Evolutionary conservation across 164 flowering plant species (phyloP).

Genomic region (Dillenia suffruticosa): DNA sequence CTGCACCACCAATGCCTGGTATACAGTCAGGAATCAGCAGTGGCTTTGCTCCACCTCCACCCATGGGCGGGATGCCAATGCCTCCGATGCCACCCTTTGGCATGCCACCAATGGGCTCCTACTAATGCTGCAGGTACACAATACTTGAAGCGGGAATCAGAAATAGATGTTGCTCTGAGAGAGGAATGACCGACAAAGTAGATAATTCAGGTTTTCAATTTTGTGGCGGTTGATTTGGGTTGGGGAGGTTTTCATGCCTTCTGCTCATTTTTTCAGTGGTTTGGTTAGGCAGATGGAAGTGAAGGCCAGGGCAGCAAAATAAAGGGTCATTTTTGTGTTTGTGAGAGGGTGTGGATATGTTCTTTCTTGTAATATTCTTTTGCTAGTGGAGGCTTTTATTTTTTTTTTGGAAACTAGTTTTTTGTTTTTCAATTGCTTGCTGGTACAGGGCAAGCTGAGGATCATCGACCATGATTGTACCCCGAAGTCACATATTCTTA

Average conservation of each 20-base stretch:
- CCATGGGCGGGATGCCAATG: conserved; percentile 91
- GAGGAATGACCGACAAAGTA: conserved; percentile 1
- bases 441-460: too few relatives aligned
- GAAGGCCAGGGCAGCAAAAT: conserved; percentile 15
- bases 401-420: too few relatives aligned
- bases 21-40: conserved; percentile 60
- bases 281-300: conserved; percentile 10
- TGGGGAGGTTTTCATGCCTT: too few relatives aligned
- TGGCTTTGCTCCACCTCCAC: conserved; percentile 58
- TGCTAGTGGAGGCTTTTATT: conserved; percentile 46
- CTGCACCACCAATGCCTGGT: conserved; percentile 94
- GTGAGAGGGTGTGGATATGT: conserved; percentile 12
- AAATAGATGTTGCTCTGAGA: neutral
- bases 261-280: conserved; percentile 1
- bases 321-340: conserved; percentile 9
- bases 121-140: conserved; percentile 25
- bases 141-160: neutral
- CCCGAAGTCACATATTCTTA: too few relatives aligned
- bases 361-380: conserved; percentile 44
- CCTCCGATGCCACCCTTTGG: conserved; percentile 98
- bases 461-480: too few relatives aligned
- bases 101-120: conserved; percentile 93
- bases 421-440: too few relatives aligned
- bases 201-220: conserved; percentile 2
- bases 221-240: neutral